These are phyloP conservation scores for Claviceps capensis DNA, from an alignment of 2,329 filamentous ascomycete species.

Conservation along the genomic window DNA sequence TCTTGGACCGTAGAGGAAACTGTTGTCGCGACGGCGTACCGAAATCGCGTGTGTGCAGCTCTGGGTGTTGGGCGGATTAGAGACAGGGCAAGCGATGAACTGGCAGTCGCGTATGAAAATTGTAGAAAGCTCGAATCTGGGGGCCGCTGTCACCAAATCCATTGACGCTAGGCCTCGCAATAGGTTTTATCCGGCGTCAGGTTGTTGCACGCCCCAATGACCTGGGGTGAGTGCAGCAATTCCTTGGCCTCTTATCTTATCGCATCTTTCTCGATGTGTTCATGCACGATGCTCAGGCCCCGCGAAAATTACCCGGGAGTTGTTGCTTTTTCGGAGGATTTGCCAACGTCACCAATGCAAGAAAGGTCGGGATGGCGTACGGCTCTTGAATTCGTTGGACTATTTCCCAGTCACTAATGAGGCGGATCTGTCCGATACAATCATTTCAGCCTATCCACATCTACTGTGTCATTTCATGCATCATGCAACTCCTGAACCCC, in stretches of 20 bases:
- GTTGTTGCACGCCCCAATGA: not conserved
- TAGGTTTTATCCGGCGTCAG: slow-evolving; percentile 22
- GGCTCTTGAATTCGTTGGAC: not conserved
- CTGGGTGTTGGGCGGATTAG: slow-evolving; percentile 2
- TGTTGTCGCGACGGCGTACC: slow-evolving; percentile 1
- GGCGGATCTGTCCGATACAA: not conserved
- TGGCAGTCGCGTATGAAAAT: slow-evolving; percentile 24
- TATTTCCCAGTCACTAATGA: not conserved
- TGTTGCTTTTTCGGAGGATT: not conserved
- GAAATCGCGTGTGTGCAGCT: slow-evolving; percentile 7
- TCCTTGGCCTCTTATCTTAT: slow-evolving; percentile 8
- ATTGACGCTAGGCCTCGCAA: slow-evolving; percentile 25
- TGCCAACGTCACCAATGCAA: not conserved
- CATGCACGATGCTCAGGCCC: not conserved
- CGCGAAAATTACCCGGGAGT: not conserved
- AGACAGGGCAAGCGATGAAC: not conserved
- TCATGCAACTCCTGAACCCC: not conserved
- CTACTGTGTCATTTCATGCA: not conserved
- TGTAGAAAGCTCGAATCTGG: slow-evolving; percentile 24
- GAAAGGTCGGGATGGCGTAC: not conserved
- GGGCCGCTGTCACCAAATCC: slow-evolving; percentile 26
- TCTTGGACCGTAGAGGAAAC: not conserved
- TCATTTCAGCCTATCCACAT: not conserved
- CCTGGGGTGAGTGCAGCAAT: slow-evolving; percentile 3
- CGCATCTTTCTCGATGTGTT: not conserved